Percentiles rank a stretch among this genome's conserved stretches.
Conservation (phyloP, 2,329 filamentous ascomycete species). For the Monosporascus sp. region DNA sequence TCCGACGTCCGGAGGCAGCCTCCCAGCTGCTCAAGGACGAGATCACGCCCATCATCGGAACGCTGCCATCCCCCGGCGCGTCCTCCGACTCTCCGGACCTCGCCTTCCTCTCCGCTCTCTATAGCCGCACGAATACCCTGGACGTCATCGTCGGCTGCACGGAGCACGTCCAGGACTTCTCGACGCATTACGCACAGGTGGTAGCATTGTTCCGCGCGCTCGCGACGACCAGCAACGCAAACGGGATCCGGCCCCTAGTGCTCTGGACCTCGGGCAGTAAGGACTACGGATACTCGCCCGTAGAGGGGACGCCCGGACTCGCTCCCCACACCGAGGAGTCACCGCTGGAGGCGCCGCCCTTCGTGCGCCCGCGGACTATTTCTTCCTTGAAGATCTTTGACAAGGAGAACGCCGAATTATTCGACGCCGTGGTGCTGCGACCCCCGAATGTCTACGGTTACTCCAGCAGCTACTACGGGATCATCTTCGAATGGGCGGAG, state of each 20-base stretch:
- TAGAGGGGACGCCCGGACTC: slow-evolving; percentile 30
- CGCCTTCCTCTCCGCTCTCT: slow-evolving; percentile 18
- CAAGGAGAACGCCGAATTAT: slow-evolving; percentile 33
- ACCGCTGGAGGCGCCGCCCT: slow-evolving; percentile 26
- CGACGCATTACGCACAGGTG: slow-evolving; percentile 32
- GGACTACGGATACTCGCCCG: slow-evolving; percentile 37
- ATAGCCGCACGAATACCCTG: slow-evolving; percentile 23
- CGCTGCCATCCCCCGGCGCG: slow-evolving; percentile 16
- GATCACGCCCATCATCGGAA: slow-evolving; percentile 35
- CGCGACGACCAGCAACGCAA: slow-evolving; percentile 25
- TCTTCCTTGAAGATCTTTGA: slow-evolving; percentile 32
- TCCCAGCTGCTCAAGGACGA: slow-evolving; percentile 28
- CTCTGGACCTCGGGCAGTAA: slow-evolving; percentile 45
- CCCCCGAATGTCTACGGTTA: slow-evolving; percentile 44
- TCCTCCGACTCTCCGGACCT: slow-evolving; percentile 17
- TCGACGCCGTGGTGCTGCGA: slow-evolving; percentile 38
- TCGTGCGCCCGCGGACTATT: slow-evolving; percentile 27
- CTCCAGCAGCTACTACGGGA: slow-evolving; percentile 39
- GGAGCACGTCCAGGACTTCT: slow-evolving; percentile 35
- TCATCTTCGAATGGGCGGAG: slow-evolving; percentile 29
- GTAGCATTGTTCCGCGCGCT: slow-evolving; percentile 29
- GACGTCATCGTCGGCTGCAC: slow-evolving; percentile 39
- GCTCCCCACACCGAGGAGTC: slow-evolving; percentile 38
- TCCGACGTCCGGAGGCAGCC: slow-evolving; percentile 29
- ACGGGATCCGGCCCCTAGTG: slow-evolving; percentile 34